Conservation (phyloP, 495 filamentous ascomycete genomes). For the Neohortaea acidophila region DNA sequence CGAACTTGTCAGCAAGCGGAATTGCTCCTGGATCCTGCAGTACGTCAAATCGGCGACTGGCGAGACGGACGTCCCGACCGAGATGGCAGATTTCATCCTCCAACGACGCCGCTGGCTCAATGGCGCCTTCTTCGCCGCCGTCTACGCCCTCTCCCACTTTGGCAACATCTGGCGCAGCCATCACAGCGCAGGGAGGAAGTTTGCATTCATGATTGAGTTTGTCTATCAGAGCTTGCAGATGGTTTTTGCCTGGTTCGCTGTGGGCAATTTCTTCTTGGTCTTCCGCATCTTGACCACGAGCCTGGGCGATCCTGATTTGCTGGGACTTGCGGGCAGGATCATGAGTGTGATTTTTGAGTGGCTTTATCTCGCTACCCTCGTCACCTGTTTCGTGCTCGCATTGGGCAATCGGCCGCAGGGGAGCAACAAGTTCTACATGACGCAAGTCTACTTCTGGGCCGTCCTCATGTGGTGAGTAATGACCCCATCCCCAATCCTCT, state of each 20-base stretch:
- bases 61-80: slow-evolving; percentile 95
- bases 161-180: slow-evolving; percentile 86
- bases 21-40: slow-evolving; percentile 89
- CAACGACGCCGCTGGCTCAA: slow-evolving; percentile 97
- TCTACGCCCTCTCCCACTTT: slow-evolving; percentile 88
- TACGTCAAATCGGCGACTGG: slow-evolving; percentile 95
- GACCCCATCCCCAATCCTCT: not conserved
- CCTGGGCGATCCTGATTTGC: slow-evolving; percentile 48
- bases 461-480: slow-evolving; percentile 68
- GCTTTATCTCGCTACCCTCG: slow-evolving; percentile 80
- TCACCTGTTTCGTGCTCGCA: slow-evolving; percentile 89
- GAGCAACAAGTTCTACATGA: slow-evolving; percentile 84
- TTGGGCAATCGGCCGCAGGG: slow-evolving; percentile 94
- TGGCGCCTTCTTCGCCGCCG: slow-evolving; percentile 94
- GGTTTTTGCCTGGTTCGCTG: slow-evolving; percentile 98
- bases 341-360: slow-evolving; percentile 88
- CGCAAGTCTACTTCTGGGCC: slow-evolving; percentile 94
- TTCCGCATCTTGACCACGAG: slow-evolving; percentile 92
- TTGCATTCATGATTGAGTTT: slow-evolving; percentile 84
- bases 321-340: slow-evolving; percentile 59
- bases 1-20: slow-evolving; percentile 93
- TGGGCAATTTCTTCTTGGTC: slow-evolving; percentile 98
- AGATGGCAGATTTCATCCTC: slow-evolving; percentile 86
- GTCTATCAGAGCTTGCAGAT: slow-evolving; percentile 87
- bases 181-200: slow-evolving; percentile 74